These are phyloP conservation scores for Nyssa sinensis DNA, from an alignment of 148 eudicot genomes.

Conservation along the genomic window DNA sequence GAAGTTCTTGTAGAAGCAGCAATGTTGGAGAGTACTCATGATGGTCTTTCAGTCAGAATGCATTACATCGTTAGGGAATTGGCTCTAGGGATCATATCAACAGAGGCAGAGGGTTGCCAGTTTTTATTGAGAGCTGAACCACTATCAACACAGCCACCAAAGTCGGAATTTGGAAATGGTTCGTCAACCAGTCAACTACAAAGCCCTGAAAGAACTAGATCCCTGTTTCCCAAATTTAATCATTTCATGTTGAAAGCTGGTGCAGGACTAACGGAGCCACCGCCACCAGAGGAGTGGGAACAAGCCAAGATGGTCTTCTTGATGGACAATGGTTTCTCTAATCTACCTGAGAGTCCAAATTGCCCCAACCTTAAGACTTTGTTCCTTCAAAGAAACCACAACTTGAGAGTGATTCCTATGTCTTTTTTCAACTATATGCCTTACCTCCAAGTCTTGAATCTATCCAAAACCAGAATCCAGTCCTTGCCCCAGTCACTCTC, in stretches of 20 bases:
- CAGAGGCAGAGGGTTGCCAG: background rate
- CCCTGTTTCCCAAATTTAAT: background rate
- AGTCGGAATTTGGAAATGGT: background rate
- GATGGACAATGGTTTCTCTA: slow-evolving; percentile 26
- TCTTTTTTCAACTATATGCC: slow-evolving; percentile 32
- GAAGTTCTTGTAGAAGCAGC: too few relatives aligned
- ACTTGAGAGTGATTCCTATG: slow-evolving; percentile 26
- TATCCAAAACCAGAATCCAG: slow-evolving; percentile 30
- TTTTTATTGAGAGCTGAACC: too few relatives aligned
- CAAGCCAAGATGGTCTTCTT: slow-evolving; percentile 22
- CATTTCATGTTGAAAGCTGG: slow-evolving; percentile 17
- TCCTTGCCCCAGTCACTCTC: slow-evolving; percentile 29
- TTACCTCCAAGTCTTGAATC: slow-evolving; percentile 23
- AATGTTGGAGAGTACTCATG: too few relatives aligned
- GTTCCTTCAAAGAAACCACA: slow-evolving; percentile 32
- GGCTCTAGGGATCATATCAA: background rate
- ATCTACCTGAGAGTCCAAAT: slow-evolving; percentile 16
- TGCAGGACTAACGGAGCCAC: slow-evolving; percentile 24
- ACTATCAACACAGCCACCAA: background rate
- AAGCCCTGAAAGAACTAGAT: background rate
- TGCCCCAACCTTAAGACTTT: slow-evolving; percentile 22
- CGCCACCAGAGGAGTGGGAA: slow-evolving; percentile 26
- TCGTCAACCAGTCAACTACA: background rate
- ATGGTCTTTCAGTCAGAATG: too few relatives aligned
- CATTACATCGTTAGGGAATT: too few relatives aligned